These are phyloP conservation scores for Trichoderma parareesei DNA, from an alignment of 495 filamentous ascomycete genomes.

Conservation along the genomic window DNA sequence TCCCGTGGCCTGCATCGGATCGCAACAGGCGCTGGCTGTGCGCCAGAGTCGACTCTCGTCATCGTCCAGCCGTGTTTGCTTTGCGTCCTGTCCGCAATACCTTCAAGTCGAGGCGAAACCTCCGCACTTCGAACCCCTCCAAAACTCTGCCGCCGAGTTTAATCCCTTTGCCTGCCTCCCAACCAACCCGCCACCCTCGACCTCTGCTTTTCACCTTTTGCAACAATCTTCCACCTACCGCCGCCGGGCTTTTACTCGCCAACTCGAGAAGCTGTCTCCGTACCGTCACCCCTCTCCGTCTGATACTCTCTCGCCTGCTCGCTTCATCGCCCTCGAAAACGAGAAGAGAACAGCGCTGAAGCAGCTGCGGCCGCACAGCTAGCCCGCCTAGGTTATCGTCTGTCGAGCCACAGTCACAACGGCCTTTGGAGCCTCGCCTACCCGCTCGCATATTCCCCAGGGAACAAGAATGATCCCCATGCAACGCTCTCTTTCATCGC, in stretches of 20 bases:
- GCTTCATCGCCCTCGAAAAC: not conserved
- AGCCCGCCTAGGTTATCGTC: not conserved
- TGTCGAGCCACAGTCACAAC: not conserved
- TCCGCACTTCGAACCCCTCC: slow-evolving; percentile 5
- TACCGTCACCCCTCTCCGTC: not conserved
- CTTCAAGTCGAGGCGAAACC: not conserved
- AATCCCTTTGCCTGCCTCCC: not conserved
- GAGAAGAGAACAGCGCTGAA: not conserved
- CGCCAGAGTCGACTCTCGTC: not conserved
- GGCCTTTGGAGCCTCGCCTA: slow-evolving; percentile 13
- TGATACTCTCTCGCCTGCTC: not conserved
- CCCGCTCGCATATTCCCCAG: slow-evolving; percentile 9
- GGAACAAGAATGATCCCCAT: slow-evolving; percentile 46
- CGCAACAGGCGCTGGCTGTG: not conserved
- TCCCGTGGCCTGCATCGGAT: not conserved
- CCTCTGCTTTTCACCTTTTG: not conserved
- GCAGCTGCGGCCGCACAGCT: not conserved
- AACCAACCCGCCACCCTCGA: not conserved
- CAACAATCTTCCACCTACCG: not conserved
- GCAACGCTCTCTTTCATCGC: slow-evolving; percentile 46
- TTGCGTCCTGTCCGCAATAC: too few species aligned
- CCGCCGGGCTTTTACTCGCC: not conserved
- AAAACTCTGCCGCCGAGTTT: slow-evolving; percentile 2
- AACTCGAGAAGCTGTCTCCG: not conserved
- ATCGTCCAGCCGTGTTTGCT: not conserved